A percentile compares a stretch with the other conserved stretches of the same genome.
These are phyloP conservation scores for Rhodosporidiobolus sp. DNA, from an alignment of 768 basidiomycete genomes.

Conservation along the genomic window DNA sequence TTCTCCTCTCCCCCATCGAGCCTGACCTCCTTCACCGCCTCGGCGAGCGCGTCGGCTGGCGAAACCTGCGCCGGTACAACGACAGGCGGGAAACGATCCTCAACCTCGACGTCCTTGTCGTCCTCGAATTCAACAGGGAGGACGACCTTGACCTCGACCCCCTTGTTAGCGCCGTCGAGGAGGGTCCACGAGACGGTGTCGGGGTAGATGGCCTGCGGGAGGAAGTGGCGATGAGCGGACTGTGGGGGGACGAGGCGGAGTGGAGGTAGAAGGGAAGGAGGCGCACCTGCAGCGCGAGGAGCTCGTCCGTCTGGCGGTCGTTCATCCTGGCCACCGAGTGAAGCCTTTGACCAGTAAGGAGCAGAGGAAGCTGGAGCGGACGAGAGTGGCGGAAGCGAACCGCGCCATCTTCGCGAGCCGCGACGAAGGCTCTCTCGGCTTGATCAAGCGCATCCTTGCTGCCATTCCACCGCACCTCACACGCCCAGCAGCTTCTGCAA, in stretches of 20 bases:
- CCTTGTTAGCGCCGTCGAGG: background rate
- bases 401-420: background rate
- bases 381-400: background rate
- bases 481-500: constrained; percentile 2
- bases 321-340: background rate
- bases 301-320: constrained; percentile 28
- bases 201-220: constrained; percentile 16
- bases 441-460: background rate
- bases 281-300: constrained; percentile 21
- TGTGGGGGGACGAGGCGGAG: background rate
- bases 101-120: background rate
- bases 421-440: background rate
- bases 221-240: too few relatives aligned
- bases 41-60: background rate
- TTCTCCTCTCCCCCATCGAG: background rate
- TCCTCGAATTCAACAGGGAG: constrained; percentile 12
- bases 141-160: constrained; percentile 1
- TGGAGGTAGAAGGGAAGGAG: background rate
- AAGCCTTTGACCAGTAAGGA: too few relatives aligned
- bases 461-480: background rate
- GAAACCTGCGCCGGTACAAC: background rate
- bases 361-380: background rate
- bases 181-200: constrained; percentile 8
- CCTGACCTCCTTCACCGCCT: background rate
- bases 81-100: background rate